Evolutionary conservation across 768 basidiomycete species (phyloP).

Genomic region (Psilocybe sp.): DNA sequence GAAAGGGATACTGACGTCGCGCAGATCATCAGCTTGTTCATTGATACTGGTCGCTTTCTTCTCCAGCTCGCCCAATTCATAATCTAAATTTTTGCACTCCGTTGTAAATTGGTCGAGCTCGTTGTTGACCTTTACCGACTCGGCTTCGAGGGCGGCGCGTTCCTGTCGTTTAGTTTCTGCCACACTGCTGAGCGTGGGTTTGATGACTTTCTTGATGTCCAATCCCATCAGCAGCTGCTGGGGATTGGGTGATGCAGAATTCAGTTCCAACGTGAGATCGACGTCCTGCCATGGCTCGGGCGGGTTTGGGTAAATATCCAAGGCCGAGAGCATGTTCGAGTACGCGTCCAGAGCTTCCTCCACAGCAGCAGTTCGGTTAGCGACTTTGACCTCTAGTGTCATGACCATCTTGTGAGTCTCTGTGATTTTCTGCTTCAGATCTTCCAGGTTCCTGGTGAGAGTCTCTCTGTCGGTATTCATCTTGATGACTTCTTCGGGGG

Average conservation of each 20-base stretch:
- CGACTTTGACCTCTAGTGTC: constrained; percentile 80
- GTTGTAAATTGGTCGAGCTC: constrained; percentile 74
- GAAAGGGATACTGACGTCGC: constrained; percentile 52
- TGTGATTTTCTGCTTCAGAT: constrained; percentile 70
- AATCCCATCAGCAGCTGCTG: constrained; percentile 65
- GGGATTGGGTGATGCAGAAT: constrained; percentile 71
- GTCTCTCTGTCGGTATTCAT: constrained; percentile 91
- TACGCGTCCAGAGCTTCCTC: constrained; percentile 84
- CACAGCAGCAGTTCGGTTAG: constrained; percentile 74
- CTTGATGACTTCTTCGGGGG: constrained; percentile 84
- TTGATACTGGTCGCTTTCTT: constrained; percentile 68
- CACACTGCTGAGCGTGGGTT: constrained; percentile 70
- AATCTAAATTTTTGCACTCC: constrained; percentile 79
- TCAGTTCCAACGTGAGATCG: constrained; percentile 79
- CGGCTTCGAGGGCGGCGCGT: constrained; percentile 68
- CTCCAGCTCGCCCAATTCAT: constrained; percentile 72
- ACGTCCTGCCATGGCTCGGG: constrained; percentile 67
- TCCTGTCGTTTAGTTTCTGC: constrained; percentile 73
- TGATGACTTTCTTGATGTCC: constrained; percentile 70
- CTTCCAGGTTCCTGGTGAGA: constrained; percentile 68
- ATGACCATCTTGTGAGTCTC: constrained; percentile 73
- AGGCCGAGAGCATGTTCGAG: constrained; percentile 65
- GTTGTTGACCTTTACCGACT: constrained; percentile 78
- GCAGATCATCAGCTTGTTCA: constrained; percentile 76
- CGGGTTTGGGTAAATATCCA: constrained; percentile 77